phyloP scores from a whole-genome alignment of 2,329 filamentous ascomycete species.

The Aspergillus chevalieri region DNA sequence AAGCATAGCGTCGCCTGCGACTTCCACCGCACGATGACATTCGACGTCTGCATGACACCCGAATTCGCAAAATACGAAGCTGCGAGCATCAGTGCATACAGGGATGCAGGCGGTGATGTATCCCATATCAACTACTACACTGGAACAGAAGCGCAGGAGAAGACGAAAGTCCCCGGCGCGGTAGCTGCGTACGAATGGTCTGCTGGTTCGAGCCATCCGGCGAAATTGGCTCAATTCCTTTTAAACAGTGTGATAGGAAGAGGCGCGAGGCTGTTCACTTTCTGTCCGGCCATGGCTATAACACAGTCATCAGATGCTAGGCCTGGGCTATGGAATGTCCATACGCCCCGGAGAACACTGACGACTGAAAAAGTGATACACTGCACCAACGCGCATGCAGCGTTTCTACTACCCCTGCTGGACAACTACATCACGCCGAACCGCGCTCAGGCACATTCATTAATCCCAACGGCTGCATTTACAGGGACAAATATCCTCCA shows the following conservation, averaged over 20 bases:
- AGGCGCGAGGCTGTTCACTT: conserved; percentile 40
- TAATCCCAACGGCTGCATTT: conserved; percentile 37
- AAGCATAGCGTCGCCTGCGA: conserved; percentile 41
- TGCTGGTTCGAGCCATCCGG: conserved; percentile 45
- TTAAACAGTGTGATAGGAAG: conserved; percentile 31
- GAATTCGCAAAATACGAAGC: conserved; percentile 44
- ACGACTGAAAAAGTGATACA: conserved; percentile 15
- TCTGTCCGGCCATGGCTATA: conserved; percentile 35
- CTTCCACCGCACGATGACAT: conserved; percentile 43
- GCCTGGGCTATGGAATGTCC: conserved; percentile 10
- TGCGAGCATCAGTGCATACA: conserved; percentile 34
- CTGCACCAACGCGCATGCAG: conserved; percentile 22
- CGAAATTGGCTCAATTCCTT: conserved; percentile 47
- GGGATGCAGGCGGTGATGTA: conserved; percentile 39
- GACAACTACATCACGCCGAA: conserved; percentile 36
- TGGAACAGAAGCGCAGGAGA: conserved; percentile 33
- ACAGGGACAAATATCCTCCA: conserved; percentile 27
- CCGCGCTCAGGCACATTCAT: conserved; percentile 40
- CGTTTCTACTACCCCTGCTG: conserved; percentile 14
- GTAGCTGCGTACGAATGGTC: conserved; percentile 49
- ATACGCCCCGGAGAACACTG: conserved; percentile 14
- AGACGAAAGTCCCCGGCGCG: conserved; percentile 33
- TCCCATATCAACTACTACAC: conserved; percentile 37
- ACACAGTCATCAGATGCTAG: conserved; percentile 3
- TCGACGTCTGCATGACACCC: conserved; percentile 45